Evolutionary conservation across 257 asterid species (phyloP).

Genomic region (Lantana camara): DNA sequence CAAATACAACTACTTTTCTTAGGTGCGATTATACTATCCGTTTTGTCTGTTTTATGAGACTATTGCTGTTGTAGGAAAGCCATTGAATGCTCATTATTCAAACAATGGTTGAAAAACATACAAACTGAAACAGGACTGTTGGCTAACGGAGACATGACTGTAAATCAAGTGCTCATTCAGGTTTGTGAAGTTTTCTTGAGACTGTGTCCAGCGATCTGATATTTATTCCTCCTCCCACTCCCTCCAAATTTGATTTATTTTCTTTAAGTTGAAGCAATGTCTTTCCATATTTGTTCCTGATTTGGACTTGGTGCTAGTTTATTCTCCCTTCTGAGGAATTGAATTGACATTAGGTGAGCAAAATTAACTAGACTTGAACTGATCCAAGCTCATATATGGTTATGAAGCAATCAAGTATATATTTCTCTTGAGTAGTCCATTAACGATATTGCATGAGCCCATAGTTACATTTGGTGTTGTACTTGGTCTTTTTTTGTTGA

Average conservation of each 20-base stretch:
- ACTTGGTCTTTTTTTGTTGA: too few relatives aligned
- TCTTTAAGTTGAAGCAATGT: background rate
- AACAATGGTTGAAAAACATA: conserved; percentile 80
- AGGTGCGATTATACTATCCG: background rate
- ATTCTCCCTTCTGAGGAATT: background rate
- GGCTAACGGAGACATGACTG: conserved; percentile 64
- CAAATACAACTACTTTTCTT: conserved; percentile 1
- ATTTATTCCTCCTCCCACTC: background rate
- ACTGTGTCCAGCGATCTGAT: background rate
- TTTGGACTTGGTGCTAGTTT: conserved; percentile 6
- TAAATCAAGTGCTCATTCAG: conserved; percentile 77
- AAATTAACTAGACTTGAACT: conserved; percentile 1
- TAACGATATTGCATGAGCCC: background rate
- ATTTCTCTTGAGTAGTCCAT: background rate
- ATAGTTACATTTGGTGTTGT: background rate
- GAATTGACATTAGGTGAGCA: background rate
- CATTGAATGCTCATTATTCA: conserved; percentile 70
- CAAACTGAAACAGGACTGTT: conserved; percentile 70
- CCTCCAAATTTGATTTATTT: background rate
- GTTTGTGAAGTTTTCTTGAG: conserved; percentile 37
- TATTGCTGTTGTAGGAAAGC: conserved; percentile 70
- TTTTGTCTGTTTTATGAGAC: background rate
- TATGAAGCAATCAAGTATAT: background rate
- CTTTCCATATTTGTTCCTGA: background rate
- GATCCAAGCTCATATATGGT: background rate